Evolutionary conservation across 176 grass and related monocot species (phyloP).

Genomic region (Dendrocalamus sinicus): DNA sequence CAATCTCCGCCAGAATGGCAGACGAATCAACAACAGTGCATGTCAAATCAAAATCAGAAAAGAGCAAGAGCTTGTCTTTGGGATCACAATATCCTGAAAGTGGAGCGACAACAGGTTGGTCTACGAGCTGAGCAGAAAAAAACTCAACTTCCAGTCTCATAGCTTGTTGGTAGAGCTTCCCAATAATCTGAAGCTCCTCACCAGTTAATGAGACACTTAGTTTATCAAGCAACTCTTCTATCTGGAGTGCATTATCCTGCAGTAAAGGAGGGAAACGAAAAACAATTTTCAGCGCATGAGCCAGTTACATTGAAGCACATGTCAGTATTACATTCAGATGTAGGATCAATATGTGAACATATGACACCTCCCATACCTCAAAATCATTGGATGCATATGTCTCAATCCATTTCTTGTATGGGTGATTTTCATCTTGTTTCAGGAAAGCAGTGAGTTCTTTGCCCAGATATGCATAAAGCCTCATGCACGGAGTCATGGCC

Average conservation of each 20-base stretch:
- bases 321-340: conserved; percentile 19
- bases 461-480: conserved; percentile 86
- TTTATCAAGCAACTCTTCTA: conserved; percentile 96
- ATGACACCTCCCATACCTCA: conserved; percentile 63
- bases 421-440: conserved; percentile 66
- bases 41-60: conserved; percentile 99
- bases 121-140: conserved; percentile 64
- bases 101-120: conserved; percentile 70
- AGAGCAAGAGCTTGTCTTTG: conserved; percentile 69
- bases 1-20: conserved; percentile 88
- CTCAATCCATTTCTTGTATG: conserved; percentile 85
- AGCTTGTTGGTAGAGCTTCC: conserved; percentile 87
- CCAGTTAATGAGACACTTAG: conserved; percentile 88
- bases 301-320: background rate
- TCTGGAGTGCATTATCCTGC: conserved; percentile 75
- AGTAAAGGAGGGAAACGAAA: background rate
- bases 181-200: conserved; percentile 89
- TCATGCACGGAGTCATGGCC: conserved; percentile 91
- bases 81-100: conserved; percentile 70
- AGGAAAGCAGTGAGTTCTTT: conserved; percentile 68
- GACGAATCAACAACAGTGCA: conserved; percentile 93
- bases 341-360: background rate
- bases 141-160: conserved; percentile 89
- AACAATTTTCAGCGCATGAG: conserved; percentile 26
- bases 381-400: conserved; percentile 72